Base-by-base conservation (phyloP, 768 basidiomycete genomes). In the Mycena olivaceomarginata region DNA sequence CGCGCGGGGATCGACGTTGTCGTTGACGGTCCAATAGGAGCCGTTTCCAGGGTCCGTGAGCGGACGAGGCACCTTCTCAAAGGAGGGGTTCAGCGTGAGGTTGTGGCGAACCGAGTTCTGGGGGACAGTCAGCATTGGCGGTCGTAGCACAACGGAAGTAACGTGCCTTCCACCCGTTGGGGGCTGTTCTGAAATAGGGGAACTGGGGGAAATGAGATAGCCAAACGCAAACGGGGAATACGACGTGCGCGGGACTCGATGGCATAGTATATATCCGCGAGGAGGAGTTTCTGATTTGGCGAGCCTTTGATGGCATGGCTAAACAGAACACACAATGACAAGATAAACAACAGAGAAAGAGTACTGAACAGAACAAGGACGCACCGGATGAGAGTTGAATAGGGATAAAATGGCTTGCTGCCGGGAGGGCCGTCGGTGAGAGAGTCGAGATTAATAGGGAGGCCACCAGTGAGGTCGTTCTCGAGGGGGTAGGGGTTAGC, bases 241-340 rank as follows among this genome's bases (percentile, higher is more conserved):
- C 67, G 68, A 90, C 94, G 83, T 86, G 96, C 95, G 82, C 95
- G 91, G 67, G 95, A 96, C 85, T 96, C 96, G 77, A 97, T 96
- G 20, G 96, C 96, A 86, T 96, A 97, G 84, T 97, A 97, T 69
- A 97, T 97, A 85, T 97, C 96, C 86, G 97, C 96, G 67, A 97
- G 87, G 70, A 97, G 87, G 72, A 97, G 85, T 83, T 95, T 96
- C 85, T 95, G 94, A 83, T 94, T 96, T 53, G 96, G 96, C 10
- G 96, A 95, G 75, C 96, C 96, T 86, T 97, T 97, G 85, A 97
- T 97, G 71, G 96, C 96, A 84, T 97, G 97, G 79, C 96, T 97
- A 81, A 46, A 77, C 64, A 70, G 73, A 62, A 73, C 64, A 65
- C 72, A 80, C 67, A 66, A 75, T 67, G 25, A 62, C 60, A 78